These are phyloP conservation scores for Amanita molliuscula DNA, from an alignment of 768 basidiomycete genomes.

Conservation along the genomic window DNA sequence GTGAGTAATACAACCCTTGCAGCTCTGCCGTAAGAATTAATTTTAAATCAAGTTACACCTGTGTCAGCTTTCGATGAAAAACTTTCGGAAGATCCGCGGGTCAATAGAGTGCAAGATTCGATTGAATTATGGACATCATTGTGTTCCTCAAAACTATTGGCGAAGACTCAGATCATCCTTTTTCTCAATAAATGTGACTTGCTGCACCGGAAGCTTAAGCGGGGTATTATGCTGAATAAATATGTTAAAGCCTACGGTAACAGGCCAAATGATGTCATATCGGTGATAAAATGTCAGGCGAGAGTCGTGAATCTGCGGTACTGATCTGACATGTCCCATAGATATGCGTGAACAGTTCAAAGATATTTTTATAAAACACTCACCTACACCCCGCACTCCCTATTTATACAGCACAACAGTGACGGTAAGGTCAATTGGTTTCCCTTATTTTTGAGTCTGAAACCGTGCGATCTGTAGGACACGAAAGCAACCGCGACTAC, in stretches of 20 bases:
- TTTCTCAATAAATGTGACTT: conserved; percentile 67
- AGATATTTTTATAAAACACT: conserved; percentile 47
- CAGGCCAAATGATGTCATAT: conserved; percentile 55
- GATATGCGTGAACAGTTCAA: conserved; percentile 64
- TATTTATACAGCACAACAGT: conserved; percentile 66
- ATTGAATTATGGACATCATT: conserved; percentile 63
- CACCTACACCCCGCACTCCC: conserved; percentile 42
- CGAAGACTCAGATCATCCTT: conserved; percentile 46
- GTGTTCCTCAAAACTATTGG: conserved; percentile 52
- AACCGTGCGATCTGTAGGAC: conserved; percentile 29
- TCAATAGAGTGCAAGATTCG: conserved; percentile 69
- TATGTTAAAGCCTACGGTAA: conserved; percentile 61
- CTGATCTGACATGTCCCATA: conserved; percentile 12
- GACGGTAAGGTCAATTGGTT: conserved; percentile 34
- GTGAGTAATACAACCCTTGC: conserved; percentile 15
- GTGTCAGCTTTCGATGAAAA: conserved; percentile 74
- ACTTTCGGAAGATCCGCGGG: conserved; percentile 55
- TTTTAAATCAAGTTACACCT: conserved; percentile 42
- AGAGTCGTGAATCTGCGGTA: not conserved
- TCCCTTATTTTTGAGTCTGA: not conserved
- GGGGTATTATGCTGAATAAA: conserved; percentile 42
- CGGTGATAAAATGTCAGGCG: conserved; percentile 49
- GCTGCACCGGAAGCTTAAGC: conserved; percentile 50
- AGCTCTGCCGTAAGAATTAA: not conserved
- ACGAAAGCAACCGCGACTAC: conserved; percentile 55